Conservation (phyloP, 2,329 filamentous ascomycete species). For the Clonostachys rosea region DNA sequence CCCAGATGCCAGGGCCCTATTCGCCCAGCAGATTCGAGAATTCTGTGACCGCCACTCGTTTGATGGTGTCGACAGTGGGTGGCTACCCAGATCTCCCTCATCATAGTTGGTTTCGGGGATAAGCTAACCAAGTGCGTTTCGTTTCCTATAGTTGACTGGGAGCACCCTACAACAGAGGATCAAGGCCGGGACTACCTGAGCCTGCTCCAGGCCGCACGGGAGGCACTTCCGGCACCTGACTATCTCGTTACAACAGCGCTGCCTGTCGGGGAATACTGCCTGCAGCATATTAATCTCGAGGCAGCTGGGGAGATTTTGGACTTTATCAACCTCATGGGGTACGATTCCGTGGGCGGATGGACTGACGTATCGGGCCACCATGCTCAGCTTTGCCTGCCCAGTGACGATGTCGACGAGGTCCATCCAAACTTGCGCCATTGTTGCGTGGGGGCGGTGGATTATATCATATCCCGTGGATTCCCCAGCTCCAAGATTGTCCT, state of each 20-base stretch:
- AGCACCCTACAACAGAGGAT: slow-evolving; percentile 50
- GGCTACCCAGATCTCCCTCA: too few species aligned
- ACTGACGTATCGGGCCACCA: slow-evolving; percentile 57
- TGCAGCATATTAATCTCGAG: slow-evolving; percentile 53
- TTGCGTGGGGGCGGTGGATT: slow-evolving; percentile 50
- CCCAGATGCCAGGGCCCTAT: slow-evolving; percentile 39
- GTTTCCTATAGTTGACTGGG: slow-evolving; percentile 56
- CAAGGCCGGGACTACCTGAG: slow-evolving; percentile 54
- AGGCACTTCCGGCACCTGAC: slow-evolving; percentile 44
- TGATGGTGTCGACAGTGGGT: slow-evolving; percentile 60
- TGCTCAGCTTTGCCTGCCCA: slow-evolving; percentile 51
- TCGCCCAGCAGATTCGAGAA: slow-evolving; percentile 46
- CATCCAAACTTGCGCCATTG: slow-evolving; percentile 26
- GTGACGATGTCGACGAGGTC: slow-evolving; percentile 7
- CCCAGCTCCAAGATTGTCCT: slow-evolving; percentile 54
- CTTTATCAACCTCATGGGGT: slow-evolving; percentile 64
- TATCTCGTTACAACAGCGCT: slow-evolving; percentile 60
- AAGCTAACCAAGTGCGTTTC: not conserved
- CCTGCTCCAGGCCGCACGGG: slow-evolving; percentile 50
- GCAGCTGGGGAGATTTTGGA: slow-evolving; percentile 49
- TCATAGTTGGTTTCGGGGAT: not conserved
- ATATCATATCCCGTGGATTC: slow-evolving; percentile 47
- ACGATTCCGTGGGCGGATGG: slow-evolving; percentile 65
- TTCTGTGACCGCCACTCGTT: slow-evolving; percentile 53
- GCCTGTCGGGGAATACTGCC: slow-evolving; percentile 56